Percentiles rank a stretch among this genome's conserved stretches.
These are phyloP conservation scores for Nicotiana tomentosiformis DNA, from an alignment of 257 asterid species.

Conservation along the genomic window DNA sequence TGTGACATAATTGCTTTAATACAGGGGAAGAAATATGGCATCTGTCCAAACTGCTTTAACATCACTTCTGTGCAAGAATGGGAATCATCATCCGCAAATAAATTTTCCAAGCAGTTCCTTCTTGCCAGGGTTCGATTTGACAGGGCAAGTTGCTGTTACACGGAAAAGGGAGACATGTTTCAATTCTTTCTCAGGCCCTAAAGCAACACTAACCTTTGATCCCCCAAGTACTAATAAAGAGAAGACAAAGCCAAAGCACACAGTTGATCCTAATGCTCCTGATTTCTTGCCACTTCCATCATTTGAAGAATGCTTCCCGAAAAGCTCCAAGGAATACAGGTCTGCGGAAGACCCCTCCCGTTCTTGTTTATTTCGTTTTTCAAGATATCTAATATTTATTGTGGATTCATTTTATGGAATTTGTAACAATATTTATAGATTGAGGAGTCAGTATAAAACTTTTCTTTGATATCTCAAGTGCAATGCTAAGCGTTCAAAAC, in stretches of 20 bases:
- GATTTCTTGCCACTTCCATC: constrained; percentile 91
- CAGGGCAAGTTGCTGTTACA: constrained; percentile 22
- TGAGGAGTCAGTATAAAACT: not conserved
- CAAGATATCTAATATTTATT: not conserved
- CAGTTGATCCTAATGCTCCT: constrained; percentile 85
- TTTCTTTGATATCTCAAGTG: not conserved
- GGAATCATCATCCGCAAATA: constrained; percentile 35
- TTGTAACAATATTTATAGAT: not conserved
- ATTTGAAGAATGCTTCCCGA: constrained; percentile 91
- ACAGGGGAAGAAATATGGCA: constrained; percentile 43
- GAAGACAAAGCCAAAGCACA: constrained; percentile 60
- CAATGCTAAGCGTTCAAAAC: not conserved
- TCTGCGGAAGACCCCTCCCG: constrained; percentile 7
- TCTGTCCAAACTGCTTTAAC: constrained; percentile 66
- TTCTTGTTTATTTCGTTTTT: not conserved
- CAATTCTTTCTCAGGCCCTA: constrained; percentile 29
- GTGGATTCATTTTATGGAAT: not conserved
- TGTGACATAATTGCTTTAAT: not conserved
- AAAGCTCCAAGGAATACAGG: constrained; percentile 84
- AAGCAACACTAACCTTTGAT: constrained; percentile 77
- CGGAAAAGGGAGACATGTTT: constrained; percentile 28
- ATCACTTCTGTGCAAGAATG: constrained; percentile 54
- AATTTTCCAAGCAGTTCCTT: constrained; percentile 42
- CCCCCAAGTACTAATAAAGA: constrained; percentile 46
- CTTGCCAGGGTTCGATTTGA: constrained; percentile 48